A percentile compares a stretch with the other conserved stretches of the same genome.
phyloP scores from a whole-genome alignment of 257 asterid species.

The Leptodermis oblonga region DNA sequence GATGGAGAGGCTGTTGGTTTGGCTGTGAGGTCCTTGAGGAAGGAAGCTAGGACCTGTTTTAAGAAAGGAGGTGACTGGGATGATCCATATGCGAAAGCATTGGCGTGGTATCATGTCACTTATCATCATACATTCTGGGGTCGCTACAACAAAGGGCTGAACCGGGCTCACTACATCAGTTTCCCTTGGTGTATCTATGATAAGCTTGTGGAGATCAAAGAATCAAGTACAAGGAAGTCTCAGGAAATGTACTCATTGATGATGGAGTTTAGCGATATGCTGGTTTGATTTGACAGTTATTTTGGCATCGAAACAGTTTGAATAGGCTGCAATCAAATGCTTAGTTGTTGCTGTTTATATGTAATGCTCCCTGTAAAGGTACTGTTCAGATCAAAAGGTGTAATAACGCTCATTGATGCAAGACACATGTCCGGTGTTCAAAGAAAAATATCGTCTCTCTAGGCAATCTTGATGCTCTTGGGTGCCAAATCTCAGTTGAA shows the following conservation, averaged over 20 bases:
- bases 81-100: constrained; percentile 61
- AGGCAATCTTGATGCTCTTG: no score
- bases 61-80: constrained; percentile 41
- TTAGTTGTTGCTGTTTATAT: no score
- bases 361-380: no score
- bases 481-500: no score
- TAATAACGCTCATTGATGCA: no score
- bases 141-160: constrained; percentile 48
- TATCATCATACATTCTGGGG: constrained; percentile 71
- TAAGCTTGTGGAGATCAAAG: constrained; percentile 61
- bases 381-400: no score
- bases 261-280: constrained; percentile 13
- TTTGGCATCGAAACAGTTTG: no score
- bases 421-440: no score
- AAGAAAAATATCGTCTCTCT: no score
- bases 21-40: constrained; percentile 69
- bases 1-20: constrained; percentile 69
- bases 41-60: constrained; percentile 69
- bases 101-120: constrained; percentile 86
- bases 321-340: no score
- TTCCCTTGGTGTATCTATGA: constrained; percentile 88
- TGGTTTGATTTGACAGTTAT: no score
- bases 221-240: constrained; percentile 12
- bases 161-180: constrained; percentile 65
- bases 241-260: constrained; percentile 26